phyloP scores from a whole-genome alignment of 2,329 filamentous ascomycete species.

The Penicillium sp. region DNA sequence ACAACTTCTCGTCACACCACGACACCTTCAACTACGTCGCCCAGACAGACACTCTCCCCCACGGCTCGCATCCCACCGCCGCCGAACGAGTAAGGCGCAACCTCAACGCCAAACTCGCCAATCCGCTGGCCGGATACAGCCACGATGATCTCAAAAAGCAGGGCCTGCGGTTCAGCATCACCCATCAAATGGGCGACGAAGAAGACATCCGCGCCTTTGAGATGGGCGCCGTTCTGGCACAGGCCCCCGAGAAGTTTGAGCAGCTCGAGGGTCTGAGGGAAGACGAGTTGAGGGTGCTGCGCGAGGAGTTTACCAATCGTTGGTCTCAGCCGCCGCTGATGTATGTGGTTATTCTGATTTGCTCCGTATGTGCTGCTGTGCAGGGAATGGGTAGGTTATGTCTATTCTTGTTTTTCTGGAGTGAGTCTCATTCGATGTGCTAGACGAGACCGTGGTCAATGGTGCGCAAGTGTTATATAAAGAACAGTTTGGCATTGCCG shows the following conservation, averaged over 20 bases:
- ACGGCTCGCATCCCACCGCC: conserved; percentile 26
- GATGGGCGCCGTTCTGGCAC: conserved; percentile 58
- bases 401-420: background rate
- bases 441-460: conserved; percentile 66
- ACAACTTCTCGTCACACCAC: too few species aligned
- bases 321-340: conserved; percentile 66
- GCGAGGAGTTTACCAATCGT: conserved; percentile 60
- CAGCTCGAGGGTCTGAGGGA: conserved; percentile 52
- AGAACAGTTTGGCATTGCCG: conserved; percentile 56
- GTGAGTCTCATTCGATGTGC: background rate
- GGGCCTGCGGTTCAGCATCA: conserved; percentile 56
- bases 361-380: conserved; percentile 65
- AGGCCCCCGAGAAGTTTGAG: conserved; percentile 49
- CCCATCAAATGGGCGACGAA: conserved; percentile 52
- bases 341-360: conserved; percentile 63
- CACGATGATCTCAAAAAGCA: conserved; percentile 51
- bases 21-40: conserved; percentile 5
- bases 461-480: conserved; percentile 65
- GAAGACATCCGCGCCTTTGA: conserved; percentile 58
- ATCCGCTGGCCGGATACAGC: conserved; percentile 49
- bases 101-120: conserved; percentile 50
- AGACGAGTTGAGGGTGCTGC: conserved; percentile 56
- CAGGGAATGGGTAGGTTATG: conserved; percentile 59
- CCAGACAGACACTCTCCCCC: conserved; percentile 17
- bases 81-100: conserved; percentile 40